A percentile compares a stretch with the other conserved stretches of the same genome.
phyloP scores from a whole-genome alignment of 129 eudicot species.

The Helianthus tuberosus region DNA sequence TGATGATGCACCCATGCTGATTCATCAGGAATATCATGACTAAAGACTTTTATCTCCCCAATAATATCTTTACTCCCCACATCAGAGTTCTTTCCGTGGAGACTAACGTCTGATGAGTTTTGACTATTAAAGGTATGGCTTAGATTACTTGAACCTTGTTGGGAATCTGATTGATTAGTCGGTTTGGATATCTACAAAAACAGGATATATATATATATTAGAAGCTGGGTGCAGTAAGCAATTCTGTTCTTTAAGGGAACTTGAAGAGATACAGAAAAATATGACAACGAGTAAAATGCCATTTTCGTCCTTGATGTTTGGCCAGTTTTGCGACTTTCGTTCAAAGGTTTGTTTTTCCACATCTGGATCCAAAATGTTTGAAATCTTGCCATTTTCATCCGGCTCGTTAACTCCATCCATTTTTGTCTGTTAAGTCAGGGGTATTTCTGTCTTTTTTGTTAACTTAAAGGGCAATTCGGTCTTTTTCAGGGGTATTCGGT shows the following conservation, averaged over 20 bases:
- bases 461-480: too few species aligned
- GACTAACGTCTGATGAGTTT: slow-evolving; percentile 19
- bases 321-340: too few species aligned
- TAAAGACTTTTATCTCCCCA: slow-evolving; percentile 34
- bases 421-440: too few species aligned
- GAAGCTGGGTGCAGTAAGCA: slow-evolving; percentile 21
- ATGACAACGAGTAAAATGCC: background rate
- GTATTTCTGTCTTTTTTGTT: too few species aligned
- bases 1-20: slow-evolving; percentile 29
- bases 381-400: too few species aligned
- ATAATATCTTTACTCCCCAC: slow-evolving; percentile 26
- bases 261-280: background rate
- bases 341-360: too few species aligned
- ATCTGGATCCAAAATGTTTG: too few species aligned
- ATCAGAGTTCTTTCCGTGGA: slow-evolving; percentile 28
- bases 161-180: slow-evolving; percentile 34
- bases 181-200: slow-evolving; percentile 45
- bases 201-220: slow-evolving; percentile 25
- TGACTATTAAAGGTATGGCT: slow-evolving; percentile 29
- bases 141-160: slow-evolving; percentile 36
- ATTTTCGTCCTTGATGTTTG: too few species aligned
- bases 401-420: too few species aligned
- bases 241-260: background rate
- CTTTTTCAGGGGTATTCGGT: too few species aligned
- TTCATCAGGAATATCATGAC: slow-evolving; percentile 23